Evolutionary conservation across 345 rosid genomes (phyloP).

Genomic region (Hypericum perforatum): DNA sequence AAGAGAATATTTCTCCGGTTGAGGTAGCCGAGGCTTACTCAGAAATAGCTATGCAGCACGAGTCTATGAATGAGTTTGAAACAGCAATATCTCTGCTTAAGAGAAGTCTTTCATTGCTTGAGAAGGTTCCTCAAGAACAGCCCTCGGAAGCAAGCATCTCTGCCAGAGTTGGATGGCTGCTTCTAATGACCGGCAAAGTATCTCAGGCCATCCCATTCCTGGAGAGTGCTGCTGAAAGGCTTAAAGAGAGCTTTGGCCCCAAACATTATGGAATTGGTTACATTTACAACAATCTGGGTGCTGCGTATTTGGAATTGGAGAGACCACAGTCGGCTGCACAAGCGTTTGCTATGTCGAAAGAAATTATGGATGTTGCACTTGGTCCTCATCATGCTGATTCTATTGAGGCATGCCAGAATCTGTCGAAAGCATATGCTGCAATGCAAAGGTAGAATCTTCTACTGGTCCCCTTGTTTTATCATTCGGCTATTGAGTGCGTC

Average conservation of each 20-base stretch:
- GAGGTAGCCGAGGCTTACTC: constrained; percentile 89
- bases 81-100: constrained; percentile 63
- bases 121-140: constrained; percentile 80
- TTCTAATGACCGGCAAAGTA: constrained; percentile 71
- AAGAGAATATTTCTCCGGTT: constrained; percentile 45
- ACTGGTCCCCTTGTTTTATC: neutral
- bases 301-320: constrained; percentile 82
- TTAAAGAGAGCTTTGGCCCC: constrained; percentile 84
- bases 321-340: constrained; percentile 94
- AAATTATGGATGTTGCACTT: constrained; percentile 84
- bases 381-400: constrained; percentile 90
- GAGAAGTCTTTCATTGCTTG: constrained; percentile 64
- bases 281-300: constrained; percentile 85
- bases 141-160: constrained; percentile 80
- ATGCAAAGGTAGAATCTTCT: constrained; percentile 59
- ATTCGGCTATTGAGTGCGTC: neutral
- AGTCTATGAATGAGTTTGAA: constrained; percentile 78
- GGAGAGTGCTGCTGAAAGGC: constrained; percentile 75
- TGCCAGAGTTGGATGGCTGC: constrained; percentile 92
- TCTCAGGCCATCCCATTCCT: constrained; percentile 74
- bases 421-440: constrained; percentile 70
- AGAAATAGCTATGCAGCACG: constrained; percentile 84
- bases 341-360: constrained; percentile 91
- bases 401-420: constrained; percentile 88
- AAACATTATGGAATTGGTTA: constrained; percentile 92